Percentiles rank a stretch among this genome's conserved stretches.
Conservation (phyloP, 257 asterid genomes). For the Solanum stenotomum region DNA sequence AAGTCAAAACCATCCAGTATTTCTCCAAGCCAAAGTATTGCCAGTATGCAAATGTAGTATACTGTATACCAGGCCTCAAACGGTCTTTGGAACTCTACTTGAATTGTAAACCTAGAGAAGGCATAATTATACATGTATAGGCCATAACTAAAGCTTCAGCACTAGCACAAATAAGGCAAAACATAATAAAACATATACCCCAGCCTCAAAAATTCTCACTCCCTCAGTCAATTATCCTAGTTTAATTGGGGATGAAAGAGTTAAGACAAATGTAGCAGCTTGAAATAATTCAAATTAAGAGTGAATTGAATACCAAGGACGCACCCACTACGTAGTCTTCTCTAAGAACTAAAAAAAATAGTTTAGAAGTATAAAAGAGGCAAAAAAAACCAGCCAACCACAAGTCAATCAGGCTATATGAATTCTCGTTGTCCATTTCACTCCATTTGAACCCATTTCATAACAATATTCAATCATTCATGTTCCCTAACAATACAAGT, state of each 20-base stretch:
- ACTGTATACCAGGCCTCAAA: not conserved
- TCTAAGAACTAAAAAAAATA: not conserved
- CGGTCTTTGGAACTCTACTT: not conserved
- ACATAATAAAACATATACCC: not conserved
- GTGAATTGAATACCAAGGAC: not conserved
- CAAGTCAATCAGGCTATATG: not conserved
- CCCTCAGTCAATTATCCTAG: not conserved
- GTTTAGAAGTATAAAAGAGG: not conserved
- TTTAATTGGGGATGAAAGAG: not conserved
- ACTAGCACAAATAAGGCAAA: not conserved
- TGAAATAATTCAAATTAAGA: not conserved
- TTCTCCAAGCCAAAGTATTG: not conserved
- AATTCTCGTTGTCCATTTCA: not conserved
- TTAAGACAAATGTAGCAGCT: not conserved
- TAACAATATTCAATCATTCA: not conserved
- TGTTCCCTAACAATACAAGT: not conserved
- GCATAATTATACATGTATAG: not conserved
- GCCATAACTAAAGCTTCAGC: not conserved
- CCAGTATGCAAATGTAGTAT: not conserved
- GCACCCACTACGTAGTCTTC: not conserved
- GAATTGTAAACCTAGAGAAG: not conserved
- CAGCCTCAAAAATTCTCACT: not conserved
- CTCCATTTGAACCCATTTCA: not conserved
- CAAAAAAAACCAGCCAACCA: not conserved
- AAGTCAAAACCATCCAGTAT: not conserved